Base-by-base conservation (phyloP, 1,284 basidiomycete genomes). In the Sanghuangporus sanghuang region DNA sequence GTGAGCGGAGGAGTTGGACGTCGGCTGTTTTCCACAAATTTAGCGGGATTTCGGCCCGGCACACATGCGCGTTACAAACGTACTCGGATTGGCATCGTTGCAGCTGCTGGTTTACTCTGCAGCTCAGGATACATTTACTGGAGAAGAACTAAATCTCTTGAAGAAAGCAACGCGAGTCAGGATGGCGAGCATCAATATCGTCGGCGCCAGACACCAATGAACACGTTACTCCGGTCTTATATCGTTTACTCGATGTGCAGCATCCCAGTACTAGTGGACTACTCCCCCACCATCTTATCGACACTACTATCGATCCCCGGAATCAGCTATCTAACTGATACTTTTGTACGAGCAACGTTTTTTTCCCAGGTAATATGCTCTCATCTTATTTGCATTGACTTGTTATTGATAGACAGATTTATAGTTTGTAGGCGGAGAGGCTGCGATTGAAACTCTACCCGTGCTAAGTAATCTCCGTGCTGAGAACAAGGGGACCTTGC, bases 391-490 rank as follows among this genome's bases (percentile, higher is more conserved):
- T 48, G 7, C 1, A 50, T 53, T 11, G 18, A 32, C 53, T 54
- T 14, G 5, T 38, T 57, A n/a, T 53, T 57, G 23, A 32, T 44
- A 6, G 18, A 9, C 18, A 6, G 21, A 3, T 4, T 38, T 38
- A 14, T 72, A 93, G 85, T 97, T 97, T 70, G 93, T 96, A 6
- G 93, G 93, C 1, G 93, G 90, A 4, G 94, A 96, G 65, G 89
- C 89, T 0, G 89, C 89, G 0, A 80, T 84, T 42, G 87, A 82
- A 48, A 85, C 87, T 11, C 69, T 92, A 7, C 85, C 89, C 1
- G 71, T 91, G 2, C 82, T 96, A 53, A 78, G 80, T 48, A 71
- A 75, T 16, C 78, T 96, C 39, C 82, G 92, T 23, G 71, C 74
- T 9, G 81, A 83, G 67, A 88, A 90, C 68, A 89, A 89, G 66